These are phyloP conservation scores for Aphanomyces invadans DNA, from an alignment of 352 stramenopile genomes.

Conservation along the genomic window DNA sequence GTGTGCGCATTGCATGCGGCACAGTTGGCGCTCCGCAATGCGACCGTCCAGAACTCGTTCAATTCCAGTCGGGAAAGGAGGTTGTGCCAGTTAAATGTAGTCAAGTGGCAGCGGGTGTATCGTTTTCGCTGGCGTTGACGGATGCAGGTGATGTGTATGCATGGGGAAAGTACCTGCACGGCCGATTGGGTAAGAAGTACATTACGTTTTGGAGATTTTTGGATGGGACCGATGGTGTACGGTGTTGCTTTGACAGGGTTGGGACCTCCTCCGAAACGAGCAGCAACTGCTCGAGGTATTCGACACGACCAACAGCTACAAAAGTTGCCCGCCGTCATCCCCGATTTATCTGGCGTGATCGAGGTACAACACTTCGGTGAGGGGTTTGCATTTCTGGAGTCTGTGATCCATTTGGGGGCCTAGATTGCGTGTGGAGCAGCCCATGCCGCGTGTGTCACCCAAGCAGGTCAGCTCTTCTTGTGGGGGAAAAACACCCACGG, in stretches of 20 bases:
- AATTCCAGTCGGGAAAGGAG: not conserved
- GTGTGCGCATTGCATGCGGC: not conserved
- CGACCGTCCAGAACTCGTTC: conserved; percentile 1
- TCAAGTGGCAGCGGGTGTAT: conserved; percentile 5
- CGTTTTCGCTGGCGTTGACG: conserved; percentile 67
- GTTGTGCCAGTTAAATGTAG: not conserved
- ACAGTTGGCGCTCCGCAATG: conserved; percentile 7
- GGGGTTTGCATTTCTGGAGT: too few species aligned
- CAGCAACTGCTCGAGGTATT: conserved; percentile 33
- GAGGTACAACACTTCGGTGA: conserved; percentile 24
- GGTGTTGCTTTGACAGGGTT: too few species aligned
- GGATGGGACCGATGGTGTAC: too few species aligned
- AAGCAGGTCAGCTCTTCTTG: conserved; percentile 44
- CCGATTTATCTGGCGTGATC: not conserved
- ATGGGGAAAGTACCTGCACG: conserved; percentile 75
- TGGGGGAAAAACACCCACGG: conserved; percentile 76
- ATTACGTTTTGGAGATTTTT: too few species aligned
- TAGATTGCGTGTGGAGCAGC: conserved; percentile 60
- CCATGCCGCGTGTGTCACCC: conserved; percentile 64
- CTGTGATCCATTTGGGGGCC: too few species aligned
- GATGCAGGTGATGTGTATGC: conserved; percentile 49
- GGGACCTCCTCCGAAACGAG: conserved; percentile 47
- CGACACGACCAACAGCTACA: conserved; percentile 46
- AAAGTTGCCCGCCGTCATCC: conserved; percentile 31
- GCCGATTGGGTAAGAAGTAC: conserved; percentile 42